Percentiles rank a stretch among this genome's conserved stretches.
These are phyloP conservation scores for Penicillium atrosanguineum DNA, from an alignment of 495 filamentous ascomycete genomes.

Conservation along the genomic window DNA sequence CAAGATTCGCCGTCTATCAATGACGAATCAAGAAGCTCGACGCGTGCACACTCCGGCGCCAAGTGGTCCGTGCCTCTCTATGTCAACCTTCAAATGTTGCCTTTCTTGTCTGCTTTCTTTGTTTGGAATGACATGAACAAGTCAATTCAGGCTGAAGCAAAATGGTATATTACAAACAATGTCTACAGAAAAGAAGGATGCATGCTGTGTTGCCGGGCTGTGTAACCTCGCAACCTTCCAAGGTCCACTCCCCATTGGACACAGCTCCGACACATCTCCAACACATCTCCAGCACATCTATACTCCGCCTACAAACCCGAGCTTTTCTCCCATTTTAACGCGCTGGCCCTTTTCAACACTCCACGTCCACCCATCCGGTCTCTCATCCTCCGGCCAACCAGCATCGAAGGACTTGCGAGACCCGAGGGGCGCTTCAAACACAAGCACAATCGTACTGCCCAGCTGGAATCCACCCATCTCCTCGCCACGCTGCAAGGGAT, in stretches of 20 bases:
- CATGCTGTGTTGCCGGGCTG: background rate
- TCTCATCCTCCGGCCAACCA: conserved; percentile 54
- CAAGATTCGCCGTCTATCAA: background rate
- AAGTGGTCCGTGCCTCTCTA: background rate
- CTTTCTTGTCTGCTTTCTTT: too few species aligned
- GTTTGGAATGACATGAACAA: too few species aligned
- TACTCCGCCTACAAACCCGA: conserved; percentile 59
- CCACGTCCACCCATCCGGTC: conserved; percentile 77
- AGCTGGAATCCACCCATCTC: conserved; percentile 99
- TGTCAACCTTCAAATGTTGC: too few species aligned
- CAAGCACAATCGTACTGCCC: conserved; percentile 91
- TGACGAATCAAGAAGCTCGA: conserved; percentile 2
- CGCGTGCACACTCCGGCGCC: background rate
- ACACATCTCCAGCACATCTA: background rate
- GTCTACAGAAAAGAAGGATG: background rate
- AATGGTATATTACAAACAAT: conserved; percentile 23
- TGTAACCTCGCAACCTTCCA: background rate
- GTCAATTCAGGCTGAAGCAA: background rate
- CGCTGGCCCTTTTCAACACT: conserved; percentile 77
- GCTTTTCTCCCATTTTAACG: conserved; percentile 81
- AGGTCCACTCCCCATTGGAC: background rate
- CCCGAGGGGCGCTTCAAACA: conserved; percentile 89
- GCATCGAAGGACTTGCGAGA: conserved; percentile 61
- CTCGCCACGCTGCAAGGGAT: conserved; percentile 80
- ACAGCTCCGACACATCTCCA: too few species aligned